Evolutionary conservation across 225 moss, liverwort and hornwort species (phyloP).

Genomic region (Straminergon stramineum): DNA sequence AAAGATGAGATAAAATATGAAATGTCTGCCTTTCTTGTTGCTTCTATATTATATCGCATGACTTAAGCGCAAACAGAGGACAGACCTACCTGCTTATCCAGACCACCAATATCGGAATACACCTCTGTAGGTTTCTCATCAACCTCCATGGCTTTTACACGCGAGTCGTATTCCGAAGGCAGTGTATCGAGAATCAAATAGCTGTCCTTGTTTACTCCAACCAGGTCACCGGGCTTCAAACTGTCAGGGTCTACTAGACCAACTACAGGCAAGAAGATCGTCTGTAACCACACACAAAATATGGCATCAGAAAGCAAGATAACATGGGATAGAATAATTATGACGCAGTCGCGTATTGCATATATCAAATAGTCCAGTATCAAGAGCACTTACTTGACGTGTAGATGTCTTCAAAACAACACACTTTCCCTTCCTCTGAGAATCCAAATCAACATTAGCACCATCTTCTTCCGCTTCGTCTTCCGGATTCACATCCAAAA

Average conservation of each 20-base stretch:
- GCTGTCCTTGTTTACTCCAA: conserved; percentile 98
- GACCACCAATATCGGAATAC: conserved; percentile 88
- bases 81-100: conserved; percentile 79
- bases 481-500: conserved; percentile 91
- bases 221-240: conserved; percentile 90
- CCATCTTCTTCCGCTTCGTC: conserved; percentile 98
- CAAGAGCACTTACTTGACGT: conserved; percentile 62
- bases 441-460: conserved; percentile 94
- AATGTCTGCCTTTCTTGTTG: background rate
- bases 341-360: background rate
- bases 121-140: conserved; percentile 96
- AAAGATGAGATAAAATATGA: background rate
- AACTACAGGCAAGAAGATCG: conserved; percentile 92
- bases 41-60: background rate
- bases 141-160: conserved; percentile 96
- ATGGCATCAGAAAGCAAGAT: background rate
- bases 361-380: background rate
- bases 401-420: conserved; percentile 97
- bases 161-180: conserved; percentile 90
- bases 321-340: background rate
- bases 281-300: conserved; percentile 37
- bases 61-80: background rate
- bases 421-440: conserved; percentile 97
- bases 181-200: conserved; percentile 91
- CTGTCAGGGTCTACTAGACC: conserved; percentile 87